Evolutionary conservation across 495 filamentous ascomycete genomes (phyloP).

Genomic region (Aspergillus leporis): DNA sequence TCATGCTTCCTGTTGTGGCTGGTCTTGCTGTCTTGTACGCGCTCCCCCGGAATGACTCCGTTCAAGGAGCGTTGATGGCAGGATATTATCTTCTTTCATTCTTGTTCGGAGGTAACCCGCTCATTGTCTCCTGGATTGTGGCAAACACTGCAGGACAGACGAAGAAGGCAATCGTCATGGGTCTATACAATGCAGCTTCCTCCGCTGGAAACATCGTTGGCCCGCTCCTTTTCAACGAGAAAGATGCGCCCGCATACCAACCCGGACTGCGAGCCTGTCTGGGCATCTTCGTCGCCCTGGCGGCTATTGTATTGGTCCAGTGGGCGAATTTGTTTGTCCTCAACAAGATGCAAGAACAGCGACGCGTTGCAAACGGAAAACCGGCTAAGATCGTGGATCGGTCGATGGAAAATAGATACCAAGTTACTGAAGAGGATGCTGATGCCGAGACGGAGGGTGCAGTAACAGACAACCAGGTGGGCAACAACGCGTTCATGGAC

Average conservation of each 20-base stretch:
- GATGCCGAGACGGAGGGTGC: conserved; percentile 17
- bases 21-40: conserved; percentile 58
- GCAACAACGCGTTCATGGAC: conserved; percentile 50
- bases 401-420: conserved; percentile 50
- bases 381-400: conserved; percentile 54
- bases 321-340: conserved; percentile 51
- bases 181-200: conserved; percentile 44
- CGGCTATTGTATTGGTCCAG: conserved; percentile 50
- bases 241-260: conserved; percentile 49
- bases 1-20: conserved; percentile 57
- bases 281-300: conserved; percentile 56
- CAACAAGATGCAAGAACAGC: conserved; percentile 53
- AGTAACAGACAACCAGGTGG: conserved; percentile 27
- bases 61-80: conserved; percentile 47
- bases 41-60: conserved; percentile 39
- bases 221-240: conserved; percentile 44
- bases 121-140: conserved; percentile 53
- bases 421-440: conserved; percentile 19
- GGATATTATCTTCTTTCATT: conserved; percentile 66
- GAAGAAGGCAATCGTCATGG: conserved; percentile 57
- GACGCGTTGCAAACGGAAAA: conserved; percentile 58
- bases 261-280: conserved; percentile 56
- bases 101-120: conserved; percentile 54
- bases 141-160: conserved; percentile 51
- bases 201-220: conserved; percentile 51